A percentile compares a stretch with the other conserved stretches of the same genome.
Evolutionary conservation across 2,329 filamentous ascomycete genomes (phyloP).

Genomic region (Neonectria ditissima): DNA sequence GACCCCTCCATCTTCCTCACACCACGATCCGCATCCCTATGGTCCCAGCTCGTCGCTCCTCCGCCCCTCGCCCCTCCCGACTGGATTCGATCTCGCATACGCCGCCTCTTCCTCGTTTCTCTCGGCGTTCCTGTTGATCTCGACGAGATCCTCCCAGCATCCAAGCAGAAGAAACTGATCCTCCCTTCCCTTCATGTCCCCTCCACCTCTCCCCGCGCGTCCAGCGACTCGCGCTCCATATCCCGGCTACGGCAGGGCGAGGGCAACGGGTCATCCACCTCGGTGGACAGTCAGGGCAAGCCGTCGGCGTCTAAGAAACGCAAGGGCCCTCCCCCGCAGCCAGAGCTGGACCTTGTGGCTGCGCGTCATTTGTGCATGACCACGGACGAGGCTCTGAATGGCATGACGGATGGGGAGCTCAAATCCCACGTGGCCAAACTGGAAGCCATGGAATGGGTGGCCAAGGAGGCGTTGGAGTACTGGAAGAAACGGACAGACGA

Average conservation of each 20-base stretch:
- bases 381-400: conserved; percentile 83
- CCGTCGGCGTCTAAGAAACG: conserved; percentile 58
- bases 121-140: conserved; percentile 96
- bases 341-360: conserved; percentile 81
- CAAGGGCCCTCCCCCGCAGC: conserved; percentile 74
- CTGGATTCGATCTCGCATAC: conserved; percentile 96
- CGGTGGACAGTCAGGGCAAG: conserved; percentile 69
- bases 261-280: conserved; percentile 67
- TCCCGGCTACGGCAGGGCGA: conserved; percentile 61
- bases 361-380: conserved; percentile 84
- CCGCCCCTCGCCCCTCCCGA: conserved; percentile 95
- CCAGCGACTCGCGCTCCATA: conserved; percentile 64
- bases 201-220: conserved; percentile 66
- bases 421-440: conserved; percentile 76
- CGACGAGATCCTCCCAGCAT: conserved; percentile 95
- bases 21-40: conserved; percentile 87
- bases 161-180: conserved; percentile 97
- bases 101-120: conserved; percentile 93
- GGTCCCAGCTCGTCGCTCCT: conserved; percentile 95
- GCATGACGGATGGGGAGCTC: conserved; percentile 83
- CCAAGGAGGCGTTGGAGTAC: conserved; percentile 84
- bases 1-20: conserved; percentile 81
- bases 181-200: conserved; percentile 87
- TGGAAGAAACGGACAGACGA: conserved; percentile 90
- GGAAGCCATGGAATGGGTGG: conserved; percentile 75